A percentile compares a stretch with the other conserved stretches of the same genome.
phyloP scores from a whole-genome alignment of 306 rosid genomes.

The Cucumis cinereus region DNA sequence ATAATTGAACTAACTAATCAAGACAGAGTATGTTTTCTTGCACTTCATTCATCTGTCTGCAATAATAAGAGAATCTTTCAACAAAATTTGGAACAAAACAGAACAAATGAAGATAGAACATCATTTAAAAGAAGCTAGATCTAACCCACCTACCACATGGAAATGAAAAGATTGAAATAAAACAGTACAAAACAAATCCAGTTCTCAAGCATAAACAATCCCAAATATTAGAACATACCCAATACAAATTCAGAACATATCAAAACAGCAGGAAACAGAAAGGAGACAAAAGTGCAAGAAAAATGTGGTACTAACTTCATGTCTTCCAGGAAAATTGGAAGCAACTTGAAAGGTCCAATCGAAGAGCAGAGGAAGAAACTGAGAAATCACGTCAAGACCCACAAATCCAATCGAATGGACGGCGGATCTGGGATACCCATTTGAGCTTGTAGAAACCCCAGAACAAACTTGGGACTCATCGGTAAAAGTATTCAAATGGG shows the following conservation, averaged over 20 bases:
- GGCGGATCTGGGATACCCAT: background rate
- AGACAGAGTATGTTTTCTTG: background rate
- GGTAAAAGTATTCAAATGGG: background rate
- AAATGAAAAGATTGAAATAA: background rate
- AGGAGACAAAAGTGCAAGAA: background rate
- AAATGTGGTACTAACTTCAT: background rate
- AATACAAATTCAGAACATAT: background rate
- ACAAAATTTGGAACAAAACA: background rate
- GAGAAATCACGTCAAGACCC: slow-evolving; percentile 3
- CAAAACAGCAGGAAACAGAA: background rate
- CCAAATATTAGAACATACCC: background rate
- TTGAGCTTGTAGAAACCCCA: background rate
- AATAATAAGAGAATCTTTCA: background rate
- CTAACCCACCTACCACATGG: background rate
- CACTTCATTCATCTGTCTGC: background rate
- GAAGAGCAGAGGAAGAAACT: background rate
- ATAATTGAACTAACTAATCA: background rate
- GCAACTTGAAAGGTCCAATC: background rate
- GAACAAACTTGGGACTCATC: background rate
- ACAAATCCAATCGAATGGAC: background rate
- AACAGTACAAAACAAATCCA: background rate
- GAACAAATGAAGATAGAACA: background rate
- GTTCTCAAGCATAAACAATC: background rate
- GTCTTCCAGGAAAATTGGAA: background rate
- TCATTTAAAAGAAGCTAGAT: background rate